Base-by-base conservation (phyloP, 2,329 filamentous ascomycete genomes). In the Neopestalotiopsis rosae region DNA sequence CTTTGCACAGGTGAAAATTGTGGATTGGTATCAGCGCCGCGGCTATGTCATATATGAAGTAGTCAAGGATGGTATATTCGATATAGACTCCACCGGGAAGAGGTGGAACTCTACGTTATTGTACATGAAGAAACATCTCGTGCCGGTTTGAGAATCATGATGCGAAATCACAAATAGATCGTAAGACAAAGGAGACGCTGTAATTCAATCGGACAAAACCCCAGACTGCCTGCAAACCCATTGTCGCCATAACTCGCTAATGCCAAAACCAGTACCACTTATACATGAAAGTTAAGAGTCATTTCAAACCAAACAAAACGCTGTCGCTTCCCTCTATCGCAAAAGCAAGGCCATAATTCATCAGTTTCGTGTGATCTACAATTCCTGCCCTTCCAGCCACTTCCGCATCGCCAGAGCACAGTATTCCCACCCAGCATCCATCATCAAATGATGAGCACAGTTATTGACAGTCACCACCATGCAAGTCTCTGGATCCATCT, bases 11-110 rank as follows among this genome's bases (percentile, higher is more conserved):
- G n/a, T 75, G 10, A 71, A 72, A 1, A 71, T 70, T 28, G 70
- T 75, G 30, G 75, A 75, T 52, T 76, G 75, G 75, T 76, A 76
- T 42, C 40, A 67, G 30, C 69, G 72, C 13, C 71, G 72, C 14
- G 75, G 74, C 12, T 76, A 76, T 59, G 61, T 63, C 6, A 5
- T 73, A 1, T 76, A 76, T 61, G 30, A 4, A 1, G 14, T 42
- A 5, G 69, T 71, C 30, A 58, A 71, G 30, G 42, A 66, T 45
- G 67, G 69, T 1, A 74, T 72, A 70, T 42, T 67, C 61, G 71
- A 75, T 13, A 49, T 68, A 2, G 74, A 76, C 38, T 67, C 73
- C 1, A 71, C 69, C 4, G 74, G 74, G 1, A 74, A 72, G 20
- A 59, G 57, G 32, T 75, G 74, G 73, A 59, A 64, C 4, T 30